Base-by-base conservation (phyloP, 2,329 filamentous ascomycete genomes). In the Lasiodiplodia gonubiensis region DNA sequence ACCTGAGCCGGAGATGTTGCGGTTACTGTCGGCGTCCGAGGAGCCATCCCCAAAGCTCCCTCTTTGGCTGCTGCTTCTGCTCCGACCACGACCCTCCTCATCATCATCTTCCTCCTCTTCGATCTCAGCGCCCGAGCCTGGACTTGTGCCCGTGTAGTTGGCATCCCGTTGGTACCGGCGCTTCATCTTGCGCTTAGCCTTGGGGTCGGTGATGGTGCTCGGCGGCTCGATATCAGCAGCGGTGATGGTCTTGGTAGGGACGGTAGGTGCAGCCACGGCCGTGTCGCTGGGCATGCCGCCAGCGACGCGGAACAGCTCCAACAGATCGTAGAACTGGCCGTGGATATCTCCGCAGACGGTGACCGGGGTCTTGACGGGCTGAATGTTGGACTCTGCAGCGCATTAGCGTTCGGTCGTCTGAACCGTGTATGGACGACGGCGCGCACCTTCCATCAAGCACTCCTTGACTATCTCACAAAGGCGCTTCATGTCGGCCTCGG, bases 381-480 rank as follows among this genome's bases (percentile, higher is more conserved):
- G 95, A 68, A 99, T 98, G 79, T 99, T 99, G 71, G 94, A 97
- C 82, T 99, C 95, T 96, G 73, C 51, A 54, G 53, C 27, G 53
- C 52, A 64, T 64, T 35, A 64, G 64, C 64, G 7, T n/a, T 14
- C 51, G 11, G n/a, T n/a, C n/a, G n/a, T n/a, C n/a, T n/a, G n/a
- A n/a, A n/a, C n/a, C n/a, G n/a, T n/a, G n/a, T n/a, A n/a, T n/a
- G n/a, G 42, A 12, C 42, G 33, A 27, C 6, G n/a, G 42, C 35
- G 67, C 82, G 73, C 78, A 95, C 93, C 93, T 86, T 99, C 95
- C 95, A 99, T 99, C 75, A 99, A 86, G 72, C 93, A 96, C 82
- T 98, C 95, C 84, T 99, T 99, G 69, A 98, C 95, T 78, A 97
- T 97, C 83, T 99, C 95, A 80, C 95, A 99, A 59, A 99, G 86